Evolutionary conservation across 2,329 filamentous ascomycete species (phyloP).

Genomic region (Colletotrichum sp.): DNA sequence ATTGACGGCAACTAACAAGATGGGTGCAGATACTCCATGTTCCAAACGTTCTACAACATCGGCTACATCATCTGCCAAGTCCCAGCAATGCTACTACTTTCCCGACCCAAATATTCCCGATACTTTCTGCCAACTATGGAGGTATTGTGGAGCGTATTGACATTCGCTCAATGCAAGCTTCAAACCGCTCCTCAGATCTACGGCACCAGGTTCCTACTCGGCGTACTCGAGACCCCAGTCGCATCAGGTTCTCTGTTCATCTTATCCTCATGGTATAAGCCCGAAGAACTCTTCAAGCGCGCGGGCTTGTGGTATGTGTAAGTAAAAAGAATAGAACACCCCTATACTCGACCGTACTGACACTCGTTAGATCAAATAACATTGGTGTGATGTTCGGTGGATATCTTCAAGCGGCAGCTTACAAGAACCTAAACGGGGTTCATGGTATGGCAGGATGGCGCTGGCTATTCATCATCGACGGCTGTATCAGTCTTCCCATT

Average conservation of each 20-base stretch:
- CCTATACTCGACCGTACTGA: background rate
- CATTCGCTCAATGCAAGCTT: conserved; percentile 26
- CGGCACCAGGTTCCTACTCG: conserved; percentile 32
- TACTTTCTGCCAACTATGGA: conserved; percentile 26
- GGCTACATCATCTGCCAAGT: conserved; percentile 22
- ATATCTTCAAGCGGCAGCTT: conserved; percentile 44
- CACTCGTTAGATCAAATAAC: conserved; percentile 16
- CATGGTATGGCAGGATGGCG: conserved; percentile 54
- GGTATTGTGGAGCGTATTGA: conserved; percentile 25
- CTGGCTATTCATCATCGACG: conserved; percentile 61
- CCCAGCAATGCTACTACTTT: conserved; percentile 18
- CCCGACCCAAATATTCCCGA: conserved; percentile 22
- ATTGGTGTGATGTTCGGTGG: conserved; percentile 31
- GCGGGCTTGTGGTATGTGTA: conserved; percentile 52
- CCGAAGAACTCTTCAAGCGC: conserved; percentile 45
- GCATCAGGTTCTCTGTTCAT: conserved; percentile 26
- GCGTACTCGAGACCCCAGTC: conserved; percentile 25
- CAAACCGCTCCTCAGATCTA: conserved; percentile 31
- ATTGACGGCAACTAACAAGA: background rate
- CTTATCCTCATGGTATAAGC: conserved; percentile 34
- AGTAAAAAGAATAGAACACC: conserved; percentile 8
- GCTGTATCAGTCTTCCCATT: conserved; percentile 58
- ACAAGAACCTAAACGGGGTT: conserved; percentile 53
- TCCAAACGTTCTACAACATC: conserved; percentile 21
- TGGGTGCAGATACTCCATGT: conserved; percentile 10